A percentile compares a stretch with the other conserved stretches of the same genome.
phyloP scores from a whole-genome alignment of 345 rosid genomes.

The Populus nigra region DNA sequence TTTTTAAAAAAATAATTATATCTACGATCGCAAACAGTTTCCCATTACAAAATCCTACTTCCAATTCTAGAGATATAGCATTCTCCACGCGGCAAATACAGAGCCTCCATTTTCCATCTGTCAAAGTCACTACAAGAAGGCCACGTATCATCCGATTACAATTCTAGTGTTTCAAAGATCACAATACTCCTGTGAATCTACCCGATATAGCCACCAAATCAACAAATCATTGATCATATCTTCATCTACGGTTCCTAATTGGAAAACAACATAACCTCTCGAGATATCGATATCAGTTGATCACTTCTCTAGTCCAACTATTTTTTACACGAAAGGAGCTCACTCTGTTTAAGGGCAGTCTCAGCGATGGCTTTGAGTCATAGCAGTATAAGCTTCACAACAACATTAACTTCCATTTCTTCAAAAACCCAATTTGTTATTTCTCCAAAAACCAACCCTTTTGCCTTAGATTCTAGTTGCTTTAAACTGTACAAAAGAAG shows the following conservation, averaged over 20 bases:
- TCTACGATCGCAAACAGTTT: too few species aligned
- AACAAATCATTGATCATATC: not conserved
- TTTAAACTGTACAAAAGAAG: conserved; percentile 19
- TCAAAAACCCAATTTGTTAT: conserved; percentile 13
- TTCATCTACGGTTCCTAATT: not conserved
- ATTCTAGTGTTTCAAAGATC: not conserved
- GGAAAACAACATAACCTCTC: not conserved
- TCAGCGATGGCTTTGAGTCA: conserved; percentile 22
- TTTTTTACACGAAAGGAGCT: not conserved
- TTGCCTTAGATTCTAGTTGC: not conserved
- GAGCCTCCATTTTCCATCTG: not conserved
- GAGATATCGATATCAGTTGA: not conserved
- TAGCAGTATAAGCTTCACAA: conserved; percentile 8
- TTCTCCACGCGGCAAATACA: not conserved
- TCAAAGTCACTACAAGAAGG: not conserved
- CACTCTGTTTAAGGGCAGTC: not conserved
- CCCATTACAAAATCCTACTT: not conserved
- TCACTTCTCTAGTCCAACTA: not conserved
- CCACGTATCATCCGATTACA: not conserved
- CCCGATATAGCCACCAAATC: too few species aligned
- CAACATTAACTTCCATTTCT: conserved; percentile 9
- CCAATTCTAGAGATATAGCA: not conserved
- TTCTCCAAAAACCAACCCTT: conserved; percentile 14
- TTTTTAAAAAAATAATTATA: too few species aligned
- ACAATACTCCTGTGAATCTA: not conserved